Percentiles rank a stretch among this genome's conserved stretches.
Conservation (phyloP, 1,284 basidiomycete genomes). For the Flammula alnicola region DNA sequence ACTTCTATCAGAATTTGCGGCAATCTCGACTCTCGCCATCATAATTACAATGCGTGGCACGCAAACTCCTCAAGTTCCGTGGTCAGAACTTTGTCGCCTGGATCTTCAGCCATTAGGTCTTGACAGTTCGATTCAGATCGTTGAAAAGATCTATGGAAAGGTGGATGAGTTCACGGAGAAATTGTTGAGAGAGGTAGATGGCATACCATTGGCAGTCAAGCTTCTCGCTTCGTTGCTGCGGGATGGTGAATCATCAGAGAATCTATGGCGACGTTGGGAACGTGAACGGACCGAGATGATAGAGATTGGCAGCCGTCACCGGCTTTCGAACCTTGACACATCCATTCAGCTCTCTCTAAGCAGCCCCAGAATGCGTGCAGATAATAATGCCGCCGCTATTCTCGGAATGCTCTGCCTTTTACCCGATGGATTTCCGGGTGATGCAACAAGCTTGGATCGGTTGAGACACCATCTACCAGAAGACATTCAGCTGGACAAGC, state of each 20-base stretch:
- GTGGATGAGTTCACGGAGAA: not conserved
- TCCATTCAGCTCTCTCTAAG: not conserved
- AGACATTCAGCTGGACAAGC: not conserved
- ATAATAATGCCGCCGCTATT: not conserved
- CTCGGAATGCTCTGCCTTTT: not conserved
- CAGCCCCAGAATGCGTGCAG: conserved; percentile 1
- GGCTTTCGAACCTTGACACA: conserved; percentile 1
- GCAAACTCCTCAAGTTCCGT: not conserved
- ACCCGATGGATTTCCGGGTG: conserved; percentile 1
- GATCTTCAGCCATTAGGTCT: not conserved
- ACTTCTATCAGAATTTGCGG: not conserved
- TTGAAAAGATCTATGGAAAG: not conserved
- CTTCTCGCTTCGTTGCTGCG: not conserved
- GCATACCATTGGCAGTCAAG: not conserved
- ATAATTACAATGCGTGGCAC: conserved; percentile 5
- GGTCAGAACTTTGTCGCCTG: not conserved
- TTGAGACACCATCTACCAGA: not conserved
- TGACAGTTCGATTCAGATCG: not conserved
- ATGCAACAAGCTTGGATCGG: not conserved
- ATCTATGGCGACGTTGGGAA: conserved; percentile 3
- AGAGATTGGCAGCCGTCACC: not conserved
- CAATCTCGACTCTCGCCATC: not conserved
- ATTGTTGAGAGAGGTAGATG: not conserved
- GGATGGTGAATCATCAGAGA: not conserved
- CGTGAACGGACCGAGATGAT: not conserved